Base-by-base conservation (phyloP, 2,329 filamentous ascomycete species). In the Myrmaecium sp. region DNA sequence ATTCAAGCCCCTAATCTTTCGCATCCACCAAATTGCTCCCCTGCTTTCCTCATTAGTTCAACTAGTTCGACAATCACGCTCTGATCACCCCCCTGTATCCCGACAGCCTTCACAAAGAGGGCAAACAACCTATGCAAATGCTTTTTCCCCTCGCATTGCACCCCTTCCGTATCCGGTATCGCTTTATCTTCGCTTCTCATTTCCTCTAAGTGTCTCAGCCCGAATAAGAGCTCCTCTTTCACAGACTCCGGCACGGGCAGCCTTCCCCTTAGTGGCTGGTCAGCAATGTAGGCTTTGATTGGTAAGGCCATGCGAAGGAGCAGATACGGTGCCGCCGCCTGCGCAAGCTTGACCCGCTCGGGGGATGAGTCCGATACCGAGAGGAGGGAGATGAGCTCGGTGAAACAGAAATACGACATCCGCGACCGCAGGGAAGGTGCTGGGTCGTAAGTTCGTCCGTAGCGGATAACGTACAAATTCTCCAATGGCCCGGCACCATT, bases 241-340 rank as follows among this genome's bases (percentile, higher is more conserved):
- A 93, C 80, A 6, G 71, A 74, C 4, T 81, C 60, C 1, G 86
- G 86, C 46, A 89, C 80, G 4, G 89, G 89, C 72, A 91, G 89
- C 26, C 74, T 67, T 0, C 89, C 84, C 9, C 89, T 66, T 12
- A 98, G 59, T 1, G 86, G 84, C 44, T 94, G 86, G 48, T 98
- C 89, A 4, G 83, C 79, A 23, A 91, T 74, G 45, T 92, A 95
- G 1, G 74, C 64, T 30, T 81, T 74, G n/a, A 95, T 55, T 0
- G 80, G 74, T 10, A 93, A 59, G 0, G 79, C 82, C 8, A 78
- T 72, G 3, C 89, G 73, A 2, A 93, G 58, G 23, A 95, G 75
- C 3, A 95, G 62, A 41, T 81, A 86, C 0, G 82, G 82, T 0
- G 80, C 75, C 1, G 75, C 69, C 3, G 76, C 76, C 43, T 72